Conservation (phyloP, 192 early-diverging fungal species). For the Geranomyces michiganensis region DNA sequence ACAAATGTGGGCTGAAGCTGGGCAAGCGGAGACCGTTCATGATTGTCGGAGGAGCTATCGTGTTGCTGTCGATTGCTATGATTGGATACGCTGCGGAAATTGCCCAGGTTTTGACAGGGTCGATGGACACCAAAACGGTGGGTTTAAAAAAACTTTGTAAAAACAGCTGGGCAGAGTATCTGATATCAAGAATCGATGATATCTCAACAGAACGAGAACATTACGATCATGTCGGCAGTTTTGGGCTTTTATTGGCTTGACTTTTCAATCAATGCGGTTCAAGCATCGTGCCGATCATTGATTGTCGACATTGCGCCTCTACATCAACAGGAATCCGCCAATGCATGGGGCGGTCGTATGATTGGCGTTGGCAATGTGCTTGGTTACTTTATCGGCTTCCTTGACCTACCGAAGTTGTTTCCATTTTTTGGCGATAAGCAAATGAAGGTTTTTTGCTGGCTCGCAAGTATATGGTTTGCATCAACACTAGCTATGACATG, state of each 20-base stretch:
- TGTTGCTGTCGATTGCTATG: slow-evolving; percentile 67
- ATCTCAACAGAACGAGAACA: slow-evolving; percentile 10
- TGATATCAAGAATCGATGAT: not conserved
- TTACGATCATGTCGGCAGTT: slow-evolving; percentile 74
- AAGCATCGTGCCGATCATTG: slow-evolving; percentile 80
- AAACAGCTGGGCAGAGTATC: too few relatives aligned
- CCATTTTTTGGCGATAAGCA: slow-evolving; percentile 74
- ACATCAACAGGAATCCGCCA: slow-evolving; percentile 78
- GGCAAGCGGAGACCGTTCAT: slow-evolving; percentile 89
- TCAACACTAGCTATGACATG: slow-evolving; percentile 68
- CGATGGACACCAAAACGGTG: slow-evolving; percentile 12
- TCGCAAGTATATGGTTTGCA: slow-evolving; percentile 69
- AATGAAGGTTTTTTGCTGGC: slow-evolving; percentile 76
- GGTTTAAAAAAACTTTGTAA: not conserved
- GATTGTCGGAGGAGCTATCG: slow-evolving; percentile 62
- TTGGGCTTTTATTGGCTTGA: slow-evolving; percentile 87
- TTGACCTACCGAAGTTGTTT: slow-evolving; percentile 72
- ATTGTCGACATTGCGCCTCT: slow-evolving; percentile 83
- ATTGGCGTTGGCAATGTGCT: slow-evolving; percentile 77
- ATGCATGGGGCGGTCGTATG: slow-evolving; percentile 87
- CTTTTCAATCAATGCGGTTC: slow-evolving; percentile 90
- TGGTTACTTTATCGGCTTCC: slow-evolving; percentile 84
- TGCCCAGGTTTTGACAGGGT: slow-evolving; percentile 10
- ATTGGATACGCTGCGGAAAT: slow-evolving; percentile 79
- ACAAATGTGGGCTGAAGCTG: slow-evolving; percentile 67